Evolutionary conservation across 768 basidiomycete species (phyloP), one percentile per base, ranked within the genome.

Genomic region (Clitopilus hobsonii): DNA sequence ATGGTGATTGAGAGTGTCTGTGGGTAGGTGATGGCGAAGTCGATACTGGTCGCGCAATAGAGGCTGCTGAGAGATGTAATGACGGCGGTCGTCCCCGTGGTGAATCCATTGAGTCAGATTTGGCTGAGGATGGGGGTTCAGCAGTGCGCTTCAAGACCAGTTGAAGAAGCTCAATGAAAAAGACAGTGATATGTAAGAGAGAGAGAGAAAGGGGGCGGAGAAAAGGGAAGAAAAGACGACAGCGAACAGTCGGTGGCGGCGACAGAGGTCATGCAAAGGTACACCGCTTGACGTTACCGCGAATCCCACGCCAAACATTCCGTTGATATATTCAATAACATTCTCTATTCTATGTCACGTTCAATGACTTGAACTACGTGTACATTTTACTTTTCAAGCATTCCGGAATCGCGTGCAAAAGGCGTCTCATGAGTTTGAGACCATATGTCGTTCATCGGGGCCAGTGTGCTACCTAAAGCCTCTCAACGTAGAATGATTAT

Each of bases 1-100:
- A 70, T 2, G 71, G 70, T 8, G 72, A 69, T 32, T 68, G 65
- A 25, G 68, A 70, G 7, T 67, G 68, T 18, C 56, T 58, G 51
- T 65, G 67, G 50, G 57, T 57, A 49, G 55, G 62, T 53, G 58
- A 60, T 53, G 64, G 65, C 36, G 69, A 59, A 28, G 56, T 65
- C 49, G 64, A 63, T 51, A 67, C 59, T n/a, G 67, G 68, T 38
- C 58, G 65, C 28, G 65, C 61, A 54, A 63, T 66, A 36, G 67
- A 68, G 52, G 70, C 65, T 25, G 68, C 56, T 55, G 70, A 56
- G 58, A 70, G 63, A 36, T 71, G 64, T 16, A 63, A 62, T 36
- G 65, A 64, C 47, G 66, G 61, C 13, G 63, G 59, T 36, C 61
- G 67, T 49, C 41, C 41, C 16, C 53, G 62, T 49, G 23, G 56